Evolutionary conservation across 495 filamentous ascomycete species (phyloP), one percentile per base, ranked within the genome.

Genomic region (Talaromyces thailandensis): DNA sequence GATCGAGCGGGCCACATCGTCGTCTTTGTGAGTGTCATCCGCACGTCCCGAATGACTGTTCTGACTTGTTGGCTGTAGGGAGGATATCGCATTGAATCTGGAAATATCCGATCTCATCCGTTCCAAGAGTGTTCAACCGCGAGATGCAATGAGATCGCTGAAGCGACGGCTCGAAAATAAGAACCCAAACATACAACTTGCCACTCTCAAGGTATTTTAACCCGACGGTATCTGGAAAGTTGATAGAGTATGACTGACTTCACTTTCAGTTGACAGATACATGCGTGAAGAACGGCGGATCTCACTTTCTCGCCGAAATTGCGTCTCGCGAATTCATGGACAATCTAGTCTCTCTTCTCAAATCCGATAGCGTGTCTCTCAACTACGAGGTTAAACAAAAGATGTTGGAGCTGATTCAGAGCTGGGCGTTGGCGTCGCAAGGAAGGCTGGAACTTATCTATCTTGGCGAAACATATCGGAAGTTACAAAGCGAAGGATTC

Each of bases 311-410:
- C 50, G 81, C 86, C 56, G 94, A 98, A 75, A 93, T 98, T 63
- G 93, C 94, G 14, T 96, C 93, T 2, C 85, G 93, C 62, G 94
- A 98, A 76, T 98, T 98, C 66, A 95, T 98, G 91, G 94, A 98
- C 73, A 97, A 96, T 68, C 75, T 98, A 32, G 89, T 92, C 9
- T 96, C 92, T 18, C 78, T 98, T 6, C 79, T 98, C 43, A 94
- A 93, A 70, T 84, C 87, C 29, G 91, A 90, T 43, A 84, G 84
- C 21, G 86, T 84, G 29, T 85, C 89, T 11, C 80, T 93, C 28
- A 96, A 96, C 70, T 74, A 85, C 57, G 89, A 96, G 21, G 94
- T 98, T 18, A 90, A 88, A 68, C 80, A 80, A 60, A 97, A 93
- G 76, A 94, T 97, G 58, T 76, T 98, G 64, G 94, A 96, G 70